Evolutionary conservation across 805 yeast genomes (phyloP), one percentile per base, ranked within the genome.

Genomic region (Starmerella powellii): DNA sequence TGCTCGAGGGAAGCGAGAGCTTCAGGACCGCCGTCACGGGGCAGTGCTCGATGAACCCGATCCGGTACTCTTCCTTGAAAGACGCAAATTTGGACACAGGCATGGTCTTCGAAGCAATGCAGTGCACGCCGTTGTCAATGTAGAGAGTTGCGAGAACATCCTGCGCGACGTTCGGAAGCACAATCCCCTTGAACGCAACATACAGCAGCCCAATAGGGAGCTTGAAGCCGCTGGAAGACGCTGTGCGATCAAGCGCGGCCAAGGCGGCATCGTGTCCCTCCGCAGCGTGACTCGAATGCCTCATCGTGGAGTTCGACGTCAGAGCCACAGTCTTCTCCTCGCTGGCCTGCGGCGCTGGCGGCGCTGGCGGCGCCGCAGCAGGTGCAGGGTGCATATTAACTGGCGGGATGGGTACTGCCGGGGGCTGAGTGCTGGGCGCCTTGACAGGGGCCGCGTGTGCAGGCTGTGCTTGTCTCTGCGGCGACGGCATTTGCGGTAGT

Each of bases 71-170:
- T 52, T 80, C 79, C 37, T 71, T 71, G 40, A 83, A 62, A 10
- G 62, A 45, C 5, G 65, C 58, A 18, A 50, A 49, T 21, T 56
- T 55, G 12, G 46, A 37, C n/a, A 71, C 41, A 0, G 53, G 48
- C 35, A 60, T 50, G 59, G 70, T 67, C 8, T 76, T 72, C 0
- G 94, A 84, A 29, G 76, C 72, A 37, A 83, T 71, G 45, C 83
- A 72, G 56, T 86, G 93, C 30, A 76, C 74, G 5, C 94, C 94
- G 57, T 86, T 86, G 57, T 86, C 95, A 41, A 79, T 62, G 16
- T 60, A 57, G 15, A 76, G 51, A 20, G 69, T 64, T 54, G 74
- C 71, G 15, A 63, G 58, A 2, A 72, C 73, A 26, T 66, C 57
- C 5, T 41, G 11, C 2, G 45, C 36, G 17, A 40, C 6, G 8